These are phyloP conservation scores for Thelonectria rubi DNA, from an alignment of 2,329 filamentous ascomycete genomes.

Conservation along the genomic window DNA sequence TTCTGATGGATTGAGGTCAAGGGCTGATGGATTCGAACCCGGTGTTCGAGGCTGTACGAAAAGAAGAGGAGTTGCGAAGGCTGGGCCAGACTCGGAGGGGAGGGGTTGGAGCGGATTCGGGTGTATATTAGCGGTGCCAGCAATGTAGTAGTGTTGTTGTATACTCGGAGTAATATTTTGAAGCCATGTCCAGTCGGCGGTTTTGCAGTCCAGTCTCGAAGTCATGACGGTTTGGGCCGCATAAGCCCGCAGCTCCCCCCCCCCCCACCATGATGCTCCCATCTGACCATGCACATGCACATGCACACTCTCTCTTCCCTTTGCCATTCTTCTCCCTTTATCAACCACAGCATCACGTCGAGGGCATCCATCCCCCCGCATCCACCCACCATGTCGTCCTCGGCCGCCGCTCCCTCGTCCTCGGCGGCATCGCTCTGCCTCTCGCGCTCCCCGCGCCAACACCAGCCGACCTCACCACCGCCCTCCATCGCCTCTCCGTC, in stretches of 20 bases:
- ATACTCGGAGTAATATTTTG: no score
- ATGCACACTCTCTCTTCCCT: not conserved
- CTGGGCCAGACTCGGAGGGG: slow-evolving; percentile 4
- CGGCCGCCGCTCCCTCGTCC: slow-evolving; percentile 30
- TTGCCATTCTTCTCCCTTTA: not conserved
- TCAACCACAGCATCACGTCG: not conserved
- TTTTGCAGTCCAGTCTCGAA: no score
- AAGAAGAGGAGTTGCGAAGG: not conserved
- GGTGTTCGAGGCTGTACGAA: slow-evolving; percentile 24
- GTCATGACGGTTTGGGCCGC: not conserved
- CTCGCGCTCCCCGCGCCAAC: slow-evolving; percentile 33
- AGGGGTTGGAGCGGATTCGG: slow-evolving; percentile 17
- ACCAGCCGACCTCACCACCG: slow-evolving; percentile 39
- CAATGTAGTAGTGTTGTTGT: slow-evolving; percentile 35
- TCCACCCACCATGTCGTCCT: slow-evolving; percentile 15
- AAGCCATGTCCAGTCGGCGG: no score
- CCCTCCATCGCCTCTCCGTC: slow-evolving; percentile 37
- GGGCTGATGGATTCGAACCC: slow-evolving; percentile 21
- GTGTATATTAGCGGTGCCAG: slow-evolving; percentile 39
- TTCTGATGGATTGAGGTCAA: slow-evolving; percentile 24
- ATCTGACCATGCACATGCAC: not conserved
- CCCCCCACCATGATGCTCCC: slow-evolving; percentile 32
- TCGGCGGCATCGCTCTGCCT: slow-evolving; percentile 32
- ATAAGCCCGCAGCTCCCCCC: slow-evolving; percentile 28
- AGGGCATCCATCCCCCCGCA: not conserved